Base-by-base conservation (phyloP, 73 alveolate species). In the Stentor coeruleus region DNA sequence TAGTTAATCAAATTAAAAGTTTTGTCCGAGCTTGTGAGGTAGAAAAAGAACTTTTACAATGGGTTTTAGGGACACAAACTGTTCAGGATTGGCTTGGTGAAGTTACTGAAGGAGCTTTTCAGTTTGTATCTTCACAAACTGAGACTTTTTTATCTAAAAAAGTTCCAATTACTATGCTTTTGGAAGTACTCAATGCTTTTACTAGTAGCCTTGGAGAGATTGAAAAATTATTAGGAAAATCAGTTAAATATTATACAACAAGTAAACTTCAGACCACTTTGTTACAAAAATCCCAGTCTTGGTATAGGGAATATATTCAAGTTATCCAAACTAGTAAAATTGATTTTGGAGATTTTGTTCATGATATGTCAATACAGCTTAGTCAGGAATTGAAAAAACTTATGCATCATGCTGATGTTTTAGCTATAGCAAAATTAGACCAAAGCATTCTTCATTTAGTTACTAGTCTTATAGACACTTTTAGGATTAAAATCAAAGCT, bases 231-330 rank as follows among this genome's bases (percentile, higher is more conserved):
- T 33, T 66, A 2, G 79, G 79, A 2, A 66, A 66, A 40, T 28
- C 79, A 66, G 79, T 66, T 0, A 66, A 66, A 20, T 66, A 66
- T 33, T 66, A 66, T 40, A 33, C n/a, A 26, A 20, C 33, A 1
- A 26, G 42, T 2, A 66, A 66, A 33, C 14, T 26, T 31, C 33
- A 28, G 20, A 66, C 79, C 1, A 66, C n/a, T 66, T 20, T 66
- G 14, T 40, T 66, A 20, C 79, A 66, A 26, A 66, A 66, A 66
- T 66, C 42, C 33, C 79, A 66, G 2, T 20, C 42, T 1, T 66
- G 79, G 79, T 66, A 66, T 40, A 66, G 79, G 79, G 79, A 66
- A 28, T 66, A 66, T 33, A 11, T 31, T 20, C 79, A 66, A 66
- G 39, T 28, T 20, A 66, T 66, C 39, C 79, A 66, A 31, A 28